These are phyloP conservation scores for Huiozyma naganishii DNA, from an alignment of 805 yeast genomes.

Conservation along the genomic window DNA sequence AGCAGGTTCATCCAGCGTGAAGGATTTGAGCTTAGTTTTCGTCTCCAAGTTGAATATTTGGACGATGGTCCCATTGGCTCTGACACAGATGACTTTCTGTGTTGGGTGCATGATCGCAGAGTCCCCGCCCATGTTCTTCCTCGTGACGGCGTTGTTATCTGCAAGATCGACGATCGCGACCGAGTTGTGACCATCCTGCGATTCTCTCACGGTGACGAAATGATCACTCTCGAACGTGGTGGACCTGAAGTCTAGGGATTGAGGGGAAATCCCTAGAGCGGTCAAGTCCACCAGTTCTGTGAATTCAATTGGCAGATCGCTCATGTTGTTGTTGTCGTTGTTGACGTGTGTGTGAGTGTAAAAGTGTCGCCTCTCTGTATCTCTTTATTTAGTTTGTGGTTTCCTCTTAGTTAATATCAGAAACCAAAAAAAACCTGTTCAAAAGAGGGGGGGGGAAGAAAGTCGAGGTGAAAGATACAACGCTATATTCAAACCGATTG, in stretches of 20 bases:
- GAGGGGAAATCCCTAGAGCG: constrained; percentile 72
- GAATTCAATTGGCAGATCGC: constrained; percentile 91
- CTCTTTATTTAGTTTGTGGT: not conserved
- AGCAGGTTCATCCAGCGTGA: constrained; percentile 78
- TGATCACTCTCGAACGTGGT: constrained; percentile 91
- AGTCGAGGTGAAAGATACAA: not conserved
- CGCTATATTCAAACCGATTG: too few relatives aligned
- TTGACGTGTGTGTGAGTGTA: not conserved
- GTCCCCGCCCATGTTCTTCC: constrained; percentile 95
- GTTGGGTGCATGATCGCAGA: constrained; percentile 92
- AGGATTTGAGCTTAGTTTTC: constrained; percentile 82
- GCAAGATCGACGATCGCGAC: constrained; percentile 87
- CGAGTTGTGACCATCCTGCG: constrained; percentile 54
- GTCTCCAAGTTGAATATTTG: constrained; percentile 86
- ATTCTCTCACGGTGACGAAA: constrained; percentile 74
- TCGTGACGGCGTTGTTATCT: constrained; percentile 66
- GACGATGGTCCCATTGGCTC: constrained; percentile 93
- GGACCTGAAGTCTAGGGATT: constrained; percentile 81
- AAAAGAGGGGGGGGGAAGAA: not conserved
- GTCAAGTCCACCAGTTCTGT: constrained; percentile 90
- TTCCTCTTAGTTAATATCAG: not conserved
- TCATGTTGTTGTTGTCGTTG: constrained; percentile 7
- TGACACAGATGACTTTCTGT: constrained; percentile 79
- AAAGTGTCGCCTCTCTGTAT: too few relatives aligned
- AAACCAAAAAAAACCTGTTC: not conserved